These are phyloP conservation scores for Raddia guianensis DNA, from an alignment of 176 grass and related monocot genomes.

Conservation along the genomic window DNA sequence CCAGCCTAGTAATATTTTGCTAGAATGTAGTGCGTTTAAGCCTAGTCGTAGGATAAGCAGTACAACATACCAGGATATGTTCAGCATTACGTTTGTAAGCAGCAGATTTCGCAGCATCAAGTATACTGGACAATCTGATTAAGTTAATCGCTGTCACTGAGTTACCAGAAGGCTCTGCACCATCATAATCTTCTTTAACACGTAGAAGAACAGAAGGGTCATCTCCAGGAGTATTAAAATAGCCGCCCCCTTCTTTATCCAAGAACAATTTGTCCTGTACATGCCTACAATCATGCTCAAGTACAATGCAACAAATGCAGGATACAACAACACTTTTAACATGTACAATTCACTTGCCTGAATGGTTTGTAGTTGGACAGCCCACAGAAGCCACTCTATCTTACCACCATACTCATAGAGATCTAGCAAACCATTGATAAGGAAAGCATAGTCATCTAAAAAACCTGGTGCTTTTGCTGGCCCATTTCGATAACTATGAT, in stretches of 20 bases:
- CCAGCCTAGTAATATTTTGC: not conserved
- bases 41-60: conserved; percentile 3
- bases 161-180: conserved; percentile 95
- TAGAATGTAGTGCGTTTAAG: not conserved
- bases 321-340: conserved; percentile 11
- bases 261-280: conserved; percentile 83
- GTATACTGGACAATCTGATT: conserved; percentile 79
- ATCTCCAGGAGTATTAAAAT: conserved; percentile 95
- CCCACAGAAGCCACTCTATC: conserved; percentile 81
- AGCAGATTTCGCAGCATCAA: conserved; percentile 59
- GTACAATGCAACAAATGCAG: conserved; percentile 4
- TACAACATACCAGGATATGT: conserved; percentile 77
- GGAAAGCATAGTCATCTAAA: conserved; percentile 98
- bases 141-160: conserved; percentile 86
- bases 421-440: conserved; percentile 84
- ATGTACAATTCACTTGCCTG: conserved; percentile 59
- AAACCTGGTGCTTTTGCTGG: conserved; percentile 97
- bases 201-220: conserved; percentile 88
- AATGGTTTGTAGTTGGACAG: conserved; percentile 73
- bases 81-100: conserved; percentile 64
- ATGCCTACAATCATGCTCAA: not conserved
- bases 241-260: conserved; percentile 86
- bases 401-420: conserved; percentile 89
- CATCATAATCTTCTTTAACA: conserved; percentile 97
- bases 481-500: conserved; percentile 89